phyloP scores from a whole-genome alignment of 441 rosid genomes.

The Iberis amara region DNA sequence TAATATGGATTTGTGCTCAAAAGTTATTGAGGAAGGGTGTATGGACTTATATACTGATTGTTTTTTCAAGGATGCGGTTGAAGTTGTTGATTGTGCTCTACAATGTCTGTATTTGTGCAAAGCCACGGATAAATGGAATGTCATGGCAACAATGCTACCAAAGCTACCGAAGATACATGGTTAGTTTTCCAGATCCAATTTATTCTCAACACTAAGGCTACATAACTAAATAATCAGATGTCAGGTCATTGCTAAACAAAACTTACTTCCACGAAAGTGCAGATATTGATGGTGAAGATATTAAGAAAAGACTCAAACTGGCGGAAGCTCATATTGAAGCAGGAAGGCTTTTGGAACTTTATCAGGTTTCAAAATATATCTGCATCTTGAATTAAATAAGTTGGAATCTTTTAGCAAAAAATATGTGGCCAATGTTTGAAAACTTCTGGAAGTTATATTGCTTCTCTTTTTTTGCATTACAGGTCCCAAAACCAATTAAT shows the following conservation, averaged over 20 bases:
- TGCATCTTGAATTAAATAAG: constrained; percentile 17
- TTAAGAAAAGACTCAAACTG: constrained; percentile 59
- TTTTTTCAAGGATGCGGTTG: constrained; percentile 68
- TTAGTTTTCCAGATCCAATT: constrained; percentile 29
- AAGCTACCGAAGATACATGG: constrained; percentile 81
- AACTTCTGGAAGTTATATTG: constrained; percentile 18
- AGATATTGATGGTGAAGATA: constrained; percentile 38
- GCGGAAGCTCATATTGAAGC: constrained; percentile 92
- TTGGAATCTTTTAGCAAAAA: constrained; percentile 12
- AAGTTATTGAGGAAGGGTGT: constrained; percentile 87
- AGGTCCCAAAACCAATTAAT: constrained; percentile 90
- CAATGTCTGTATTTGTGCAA: constrained; percentile 76
- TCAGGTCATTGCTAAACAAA: constrained; percentile 20
- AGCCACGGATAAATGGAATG: constrained; percentile 73
- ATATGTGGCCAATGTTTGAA: constrained; percentile 6
- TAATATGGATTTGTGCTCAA: constrained; percentile 70
- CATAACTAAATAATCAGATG: constrained; percentile 10
- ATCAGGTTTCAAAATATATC: constrained; percentile 57
- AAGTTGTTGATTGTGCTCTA: constrained; percentile 77
- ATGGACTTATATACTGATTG: constrained; percentile 41
- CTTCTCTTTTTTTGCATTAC: constrained; percentile 23
- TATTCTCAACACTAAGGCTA: constrained; percentile 2
- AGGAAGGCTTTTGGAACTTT: constrained; percentile 78
- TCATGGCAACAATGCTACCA: constrained; percentile 75
- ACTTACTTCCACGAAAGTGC: constrained; percentile 33